These are phyloP conservation scores for Incumbomyces lentus DNA, from an alignment of 2,329 filamentous ascomycete genomes.

Conservation along the genomic window DNA sequence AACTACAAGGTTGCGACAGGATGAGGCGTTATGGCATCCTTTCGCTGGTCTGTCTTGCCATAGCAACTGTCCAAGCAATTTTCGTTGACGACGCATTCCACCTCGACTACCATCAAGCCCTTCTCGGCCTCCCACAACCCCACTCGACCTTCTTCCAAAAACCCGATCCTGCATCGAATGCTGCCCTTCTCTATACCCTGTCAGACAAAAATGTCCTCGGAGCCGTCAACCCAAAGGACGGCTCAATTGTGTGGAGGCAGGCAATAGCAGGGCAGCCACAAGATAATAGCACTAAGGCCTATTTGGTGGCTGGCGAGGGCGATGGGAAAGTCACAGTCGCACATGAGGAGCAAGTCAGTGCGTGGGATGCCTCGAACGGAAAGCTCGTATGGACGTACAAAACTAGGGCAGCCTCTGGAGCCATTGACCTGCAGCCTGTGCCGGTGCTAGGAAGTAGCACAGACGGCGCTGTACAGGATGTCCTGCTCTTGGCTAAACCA, in stretches of 20 bases:
- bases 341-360: constrained; percentile 56
- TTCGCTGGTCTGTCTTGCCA: background rate
- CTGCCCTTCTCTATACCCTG: constrained; percentile 81
- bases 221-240: constrained; percentile 79
- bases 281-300: constrained; percentile 27
- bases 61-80: constrained; percentile 43
- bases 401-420: constrained; percentile 39
- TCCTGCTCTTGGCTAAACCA: constrained; percentile 50
- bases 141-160: constrained; percentile 92
- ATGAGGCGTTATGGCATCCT: constrained; percentile 7
- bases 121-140: constrained; percentile 71
- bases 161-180: constrained; percentile 69
- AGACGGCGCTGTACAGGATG: constrained; percentile 53
- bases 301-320: constrained; percentile 44
- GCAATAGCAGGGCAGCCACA: constrained; percentile 43
- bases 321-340: constrained; percentile 70
- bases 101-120: constrained; percentile 84
- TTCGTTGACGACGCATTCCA: constrained; percentile 85
- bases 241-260: constrained; percentile 79
- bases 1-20: background rate
- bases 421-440: constrained; percentile 21
- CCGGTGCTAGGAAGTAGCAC: constrained; percentile 37
- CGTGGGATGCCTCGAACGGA: constrained; percentile 77
- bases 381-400: constrained; percentile 63
- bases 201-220: constrained; percentile 76